These are phyloP conservation scores for Flaveria sonorensis DNA, from an alignment of 129 eudicot species.

Conservation along the genomic window DNA sequence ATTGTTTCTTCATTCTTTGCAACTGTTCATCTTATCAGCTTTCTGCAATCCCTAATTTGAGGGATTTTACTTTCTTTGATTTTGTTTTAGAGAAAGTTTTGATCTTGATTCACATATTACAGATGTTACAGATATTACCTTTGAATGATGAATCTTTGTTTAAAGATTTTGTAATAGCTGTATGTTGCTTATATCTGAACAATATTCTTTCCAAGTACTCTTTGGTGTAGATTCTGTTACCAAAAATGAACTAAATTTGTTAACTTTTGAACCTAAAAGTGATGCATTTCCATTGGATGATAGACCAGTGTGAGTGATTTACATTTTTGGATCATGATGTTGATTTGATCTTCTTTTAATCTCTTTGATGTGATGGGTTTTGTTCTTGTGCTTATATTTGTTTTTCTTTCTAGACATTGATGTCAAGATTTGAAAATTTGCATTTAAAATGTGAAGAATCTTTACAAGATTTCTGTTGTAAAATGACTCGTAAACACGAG, in stretches of 20 bases:
- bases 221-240: conserved; percentile 17
- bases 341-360: conserved; percentile 27
- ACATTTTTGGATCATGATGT: conserved; percentile 27
- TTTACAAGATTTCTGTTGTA: conserved; percentile 18
- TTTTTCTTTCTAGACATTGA: background rate
- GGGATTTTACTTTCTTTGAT: background rate
- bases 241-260: conserved; percentile 11
- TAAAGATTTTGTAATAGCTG: conserved; percentile 10
- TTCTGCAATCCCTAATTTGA: background rate
- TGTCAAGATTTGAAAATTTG: conserved; percentile 10
- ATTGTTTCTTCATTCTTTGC: conserved; percentile 12
- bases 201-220: background rate
- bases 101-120: conserved; percentile 1
- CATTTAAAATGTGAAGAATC: background rate
- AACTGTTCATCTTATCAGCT: background rate
- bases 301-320: background rate
- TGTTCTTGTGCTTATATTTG: background rate
- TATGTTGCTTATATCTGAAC: background rate
- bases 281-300: conserved; percentile 9
- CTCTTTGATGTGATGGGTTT: conserved; percentile 31
- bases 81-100: conserved; percentile 12
- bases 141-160: conserved; percentile 22
- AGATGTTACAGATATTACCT: background rate
- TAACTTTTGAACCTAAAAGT: conserved; percentile 22
- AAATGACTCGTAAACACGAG: background rate